Percentiles rank a stretch among this genome's conserved stretches.
Conservation (phyloP, 164 flowering plant genomes). For the Pachysandra terminalis region DNA sequence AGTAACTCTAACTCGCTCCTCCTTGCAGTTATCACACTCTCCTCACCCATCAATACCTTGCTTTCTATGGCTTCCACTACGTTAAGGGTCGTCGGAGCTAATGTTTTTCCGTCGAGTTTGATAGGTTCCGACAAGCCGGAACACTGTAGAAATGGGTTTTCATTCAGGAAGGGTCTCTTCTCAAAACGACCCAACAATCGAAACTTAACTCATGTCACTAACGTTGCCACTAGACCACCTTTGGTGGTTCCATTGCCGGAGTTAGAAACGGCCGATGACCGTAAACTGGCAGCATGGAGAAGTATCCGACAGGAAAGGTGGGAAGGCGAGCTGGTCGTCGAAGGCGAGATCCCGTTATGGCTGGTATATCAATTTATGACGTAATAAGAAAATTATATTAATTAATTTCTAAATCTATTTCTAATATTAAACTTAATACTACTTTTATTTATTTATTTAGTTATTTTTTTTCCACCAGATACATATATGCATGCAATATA, state of each 20-base stretch:
- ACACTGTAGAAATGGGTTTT: background rate
- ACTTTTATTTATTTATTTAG: too few relatives aligned
- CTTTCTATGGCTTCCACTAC: slow-evolving; percentile 51
- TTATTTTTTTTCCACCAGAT: too few relatives aligned
- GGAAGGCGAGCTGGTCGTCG: slow-evolving; percentile 82
- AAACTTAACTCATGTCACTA: slow-evolving; percentile 20
- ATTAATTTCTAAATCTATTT: too few relatives aligned
- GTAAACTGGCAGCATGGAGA: slow-evolving; percentile 72
- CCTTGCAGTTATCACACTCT: background rate
- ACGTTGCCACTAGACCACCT: slow-evolving; percentile 42
- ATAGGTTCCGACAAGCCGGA: slow-evolving; percentile 7
- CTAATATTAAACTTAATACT: too few relatives aligned
- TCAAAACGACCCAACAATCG: background rate
- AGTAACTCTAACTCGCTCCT: too few relatives aligned
- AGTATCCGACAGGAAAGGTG: slow-evolving; percentile 74
- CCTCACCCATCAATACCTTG: background rate
- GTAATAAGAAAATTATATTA: too few relatives aligned
- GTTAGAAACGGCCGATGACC: background rate
- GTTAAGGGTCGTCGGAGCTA: slow-evolving; percentile 16
- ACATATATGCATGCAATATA: too few relatives aligned
- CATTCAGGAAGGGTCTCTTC: background rate
- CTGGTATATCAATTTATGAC: too few relatives aligned
- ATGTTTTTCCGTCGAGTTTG: slow-evolving; percentile 5
- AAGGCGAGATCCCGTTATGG: slow-evolving; percentile 86
- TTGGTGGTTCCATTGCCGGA: slow-evolving; percentile 17